phyloP scores from a whole-genome alignment of 305 asterid genomes.

The Fraxinus sp. region DNA sequence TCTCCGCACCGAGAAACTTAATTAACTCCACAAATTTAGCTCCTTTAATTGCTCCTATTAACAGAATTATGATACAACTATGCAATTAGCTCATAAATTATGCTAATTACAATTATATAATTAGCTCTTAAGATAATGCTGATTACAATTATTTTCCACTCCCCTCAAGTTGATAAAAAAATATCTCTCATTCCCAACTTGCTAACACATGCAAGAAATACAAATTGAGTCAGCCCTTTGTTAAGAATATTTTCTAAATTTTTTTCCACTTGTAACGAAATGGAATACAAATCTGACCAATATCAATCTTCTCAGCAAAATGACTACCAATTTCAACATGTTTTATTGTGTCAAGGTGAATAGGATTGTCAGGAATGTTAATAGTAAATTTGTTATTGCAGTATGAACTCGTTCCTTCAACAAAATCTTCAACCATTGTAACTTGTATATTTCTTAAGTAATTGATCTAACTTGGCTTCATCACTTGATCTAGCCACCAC shows the following conservation, averaged over 20 bases:
- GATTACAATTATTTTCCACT: neutral
- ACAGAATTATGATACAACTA: neutral
- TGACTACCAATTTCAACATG: neutral
- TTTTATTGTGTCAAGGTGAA: neutral
- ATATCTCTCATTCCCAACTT: neutral
- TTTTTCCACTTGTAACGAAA: neutral
- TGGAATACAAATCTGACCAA: neutral
- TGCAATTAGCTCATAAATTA: neutral
- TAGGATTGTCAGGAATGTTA: neutral
- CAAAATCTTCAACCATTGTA: neutral
- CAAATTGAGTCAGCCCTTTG: neutral
- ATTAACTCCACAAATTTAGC: neutral
- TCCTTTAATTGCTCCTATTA: neutral
- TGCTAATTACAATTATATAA: neutral
- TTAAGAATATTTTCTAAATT: neutral
- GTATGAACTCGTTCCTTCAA: neutral
- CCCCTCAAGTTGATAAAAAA: neutral
- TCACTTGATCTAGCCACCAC: neutral
- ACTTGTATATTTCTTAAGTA: neutral
- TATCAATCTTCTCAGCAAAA: neutral
- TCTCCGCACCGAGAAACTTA: too few species aligned
- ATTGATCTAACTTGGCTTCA: neutral
- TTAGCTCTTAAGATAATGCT: too few species aligned
- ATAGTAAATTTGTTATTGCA: neutral
- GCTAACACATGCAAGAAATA: neutral